A percentile compares a stretch with the other conserved stretches of the same genome.
These are phyloP conservation scores for Zopfia rhizophila DNA, from an alignment of 2,329 filamentous ascomycete genomes.

Conservation along the genomic window DNA sequence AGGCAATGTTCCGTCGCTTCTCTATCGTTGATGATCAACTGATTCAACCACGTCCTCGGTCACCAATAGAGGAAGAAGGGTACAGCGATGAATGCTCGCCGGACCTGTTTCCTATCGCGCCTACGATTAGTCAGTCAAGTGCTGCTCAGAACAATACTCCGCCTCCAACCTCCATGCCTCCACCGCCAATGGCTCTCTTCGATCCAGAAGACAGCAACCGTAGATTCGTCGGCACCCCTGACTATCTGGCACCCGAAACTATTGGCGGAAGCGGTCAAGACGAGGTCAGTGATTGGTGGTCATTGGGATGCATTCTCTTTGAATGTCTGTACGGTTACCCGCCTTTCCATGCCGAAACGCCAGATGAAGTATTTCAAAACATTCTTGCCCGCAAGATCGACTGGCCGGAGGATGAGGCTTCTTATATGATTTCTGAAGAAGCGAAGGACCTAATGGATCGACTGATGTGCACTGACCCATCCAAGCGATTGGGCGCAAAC, in stretches of 20 bases:
- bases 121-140: constrained; percentile 62
- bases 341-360: constrained; percentile 89
- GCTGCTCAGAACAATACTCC: constrained; percentile 67
- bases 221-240: constrained; percentile 94
- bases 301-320: constrained; percentile 96
- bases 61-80: constrained; percentile 78
- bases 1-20: constrained; percentile 83
- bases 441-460: constrained; percentile 95
- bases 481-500: constrained; percentile 85
- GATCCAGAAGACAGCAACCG: constrained; percentile 93
- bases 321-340: constrained; percentile 94
- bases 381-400: constrained; percentile 89
- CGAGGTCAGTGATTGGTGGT: constrained; percentile 99
- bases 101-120: constrained; percentile 76
- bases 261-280: constrained; percentile 96
- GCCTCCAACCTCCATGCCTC: constrained; percentile 76
- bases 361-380: constrained; percentile 96
- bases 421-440: constrained; percentile 79
- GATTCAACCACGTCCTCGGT: constrained; percentile 57
- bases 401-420: constrained; percentile 87
- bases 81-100: constrained; percentile 80
- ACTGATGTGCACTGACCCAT: constrained; percentile 85
- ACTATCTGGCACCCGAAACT: constrained; percentile 96
- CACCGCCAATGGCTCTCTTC: constrained; percentile 91
- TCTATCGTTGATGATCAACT: constrained; percentile 58